Base-by-base conservation (phyloP, 345 rosid genomes). In the Jatropha curcas region DNA sequence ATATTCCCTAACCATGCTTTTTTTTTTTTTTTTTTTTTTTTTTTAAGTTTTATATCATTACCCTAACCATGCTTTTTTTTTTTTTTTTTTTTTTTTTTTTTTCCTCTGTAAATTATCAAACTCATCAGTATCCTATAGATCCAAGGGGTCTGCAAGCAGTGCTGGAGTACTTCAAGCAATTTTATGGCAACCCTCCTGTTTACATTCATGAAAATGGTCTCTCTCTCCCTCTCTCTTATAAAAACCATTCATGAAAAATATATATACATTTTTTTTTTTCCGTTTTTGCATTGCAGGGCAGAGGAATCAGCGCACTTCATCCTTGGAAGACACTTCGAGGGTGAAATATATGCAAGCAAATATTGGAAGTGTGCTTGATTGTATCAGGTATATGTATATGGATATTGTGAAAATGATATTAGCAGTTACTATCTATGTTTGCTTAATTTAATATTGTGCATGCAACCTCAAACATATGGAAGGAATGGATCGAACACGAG, bases 181-280 rank as follows among this genome's bases (percentile, higher is more conserved):
- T 50, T 65, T 82, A 77, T 70, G 87, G 80, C 59, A 84, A 84
- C 62, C 87, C 85, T 48, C 80, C 83, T 1, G 60, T 79, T 5
- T 76, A 71, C 51, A 77, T 86, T 76, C 84, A 86, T 13, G 86
- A 86, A 78, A 84, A 81, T 70, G 89, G 89, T 84, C 22, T 72
- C 46, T 41, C 69, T 61, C 66, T 7, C 43, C 25, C 41, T 30
- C 14, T 27, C 53, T 50, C 34, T n/a, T n/a, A n/a, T n/a, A n/a
- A n/a, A n/a, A n/a, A n/a, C n/a, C n/a, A n/a, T n/a, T n/a, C n/a
- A n/a, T n/a, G n/a, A n/a, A n/a, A n/a, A n/a, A n/a, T n/a, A n/a
- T n/a, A n/a, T n/a, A n/a, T n/a, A n/a, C n/a, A n/a, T n/a, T n/a
- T n/a, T n/a, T n/a, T n/a, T n/a, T n/a, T n/a, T n/a, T n/a, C n/a